phyloP scores from a whole-genome alignment of 305 asterid species.

The Fraxinus floribunda region DNA sequence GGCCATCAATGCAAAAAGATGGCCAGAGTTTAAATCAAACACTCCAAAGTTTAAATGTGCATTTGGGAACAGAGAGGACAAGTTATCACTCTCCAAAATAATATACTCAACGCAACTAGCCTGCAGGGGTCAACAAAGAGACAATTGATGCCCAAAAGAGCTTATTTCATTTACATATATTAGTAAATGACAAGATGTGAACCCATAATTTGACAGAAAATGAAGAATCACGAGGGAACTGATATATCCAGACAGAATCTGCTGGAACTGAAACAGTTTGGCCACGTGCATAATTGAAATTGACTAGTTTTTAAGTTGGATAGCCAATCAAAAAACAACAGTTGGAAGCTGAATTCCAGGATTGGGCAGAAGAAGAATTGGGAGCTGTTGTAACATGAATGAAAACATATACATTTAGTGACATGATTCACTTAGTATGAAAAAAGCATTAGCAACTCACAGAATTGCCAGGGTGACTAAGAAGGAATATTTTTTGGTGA shows the following conservation, averaged over 20 bases:
- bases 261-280: not conserved
- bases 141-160: not conserved
- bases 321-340: not conserved
- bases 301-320: not conserved
- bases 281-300: not conserved
- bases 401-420: not conserved
- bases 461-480: not conserved
- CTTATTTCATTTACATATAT: not conserved
- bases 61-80: slow-evolving; percentile 79
- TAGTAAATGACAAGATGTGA: not conserved
- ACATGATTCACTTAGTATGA: not conserved
- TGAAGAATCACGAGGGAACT: not conserved
- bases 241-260: not conserved
- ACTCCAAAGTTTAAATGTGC: slow-evolving; percentile 67
- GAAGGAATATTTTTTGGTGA: not conserved
- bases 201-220: not conserved
- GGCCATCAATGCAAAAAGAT: slow-evolving; percentile 65
- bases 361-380: not conserved
- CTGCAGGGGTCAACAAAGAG: slow-evolving; percentile 39
- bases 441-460: not conserved
- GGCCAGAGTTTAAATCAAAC: slow-evolving; percentile 47
- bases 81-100: slow-evolving; percentile 80
- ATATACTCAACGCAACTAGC: slow-evolving; percentile 87
- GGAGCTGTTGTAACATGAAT: not conserved
- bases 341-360: not conserved